These are phyloP conservation scores for Tulasnella sp. DNA, from an alignment of 768 basidiomycete species.

Conservation along the genomic window DNA sequence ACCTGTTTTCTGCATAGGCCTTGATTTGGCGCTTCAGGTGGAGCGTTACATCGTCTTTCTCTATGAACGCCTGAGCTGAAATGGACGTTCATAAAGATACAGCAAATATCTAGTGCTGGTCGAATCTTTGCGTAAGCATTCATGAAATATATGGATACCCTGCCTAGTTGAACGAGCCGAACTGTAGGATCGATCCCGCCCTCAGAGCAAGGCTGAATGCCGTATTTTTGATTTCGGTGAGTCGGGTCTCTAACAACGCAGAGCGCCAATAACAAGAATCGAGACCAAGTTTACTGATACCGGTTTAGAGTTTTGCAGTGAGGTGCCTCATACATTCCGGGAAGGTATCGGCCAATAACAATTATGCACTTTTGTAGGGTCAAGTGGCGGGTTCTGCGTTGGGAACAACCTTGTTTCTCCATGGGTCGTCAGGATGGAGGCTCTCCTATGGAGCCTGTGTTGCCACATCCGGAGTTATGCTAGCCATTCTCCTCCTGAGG, in stretches of 20 bases:
- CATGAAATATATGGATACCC: background rate
- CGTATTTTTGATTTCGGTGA: slow-evolving; percentile 59
- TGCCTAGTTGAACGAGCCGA: background rate
- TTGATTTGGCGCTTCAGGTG: slow-evolving; percentile 10
- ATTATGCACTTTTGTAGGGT: slow-evolving; percentile 58
- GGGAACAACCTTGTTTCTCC: slow-evolving; percentile 60
- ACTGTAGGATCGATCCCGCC: slow-evolving; percentile 30
- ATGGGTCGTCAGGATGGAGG: slow-evolving; percentile 56
- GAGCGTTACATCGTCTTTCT: background rate
- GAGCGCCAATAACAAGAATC: background rate
- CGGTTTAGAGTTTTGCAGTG: slow-evolving; percentile 17
- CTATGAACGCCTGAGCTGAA: background rate
- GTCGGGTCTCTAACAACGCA: slow-evolving; percentile 22
- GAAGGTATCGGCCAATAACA: slow-evolving; percentile 10
- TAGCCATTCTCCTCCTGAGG: slow-evolving; percentile 51
- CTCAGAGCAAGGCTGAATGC: slow-evolving; percentile 72
- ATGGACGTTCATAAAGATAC: background rate
- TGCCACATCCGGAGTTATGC: slow-evolving; percentile 48
- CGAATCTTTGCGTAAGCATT: background rate
- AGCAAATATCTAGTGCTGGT: background rate
- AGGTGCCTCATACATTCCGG: background rate
- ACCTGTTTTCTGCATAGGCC: background rate
- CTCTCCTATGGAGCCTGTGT: slow-evolving; percentile 54
- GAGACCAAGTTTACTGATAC: background rate
- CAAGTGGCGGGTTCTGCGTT: slow-evolving; percentile 78